Base-by-base conservation (phyloP, 495 filamentous ascomycete genomes). In the Cenococcum geophilum region DNA sequence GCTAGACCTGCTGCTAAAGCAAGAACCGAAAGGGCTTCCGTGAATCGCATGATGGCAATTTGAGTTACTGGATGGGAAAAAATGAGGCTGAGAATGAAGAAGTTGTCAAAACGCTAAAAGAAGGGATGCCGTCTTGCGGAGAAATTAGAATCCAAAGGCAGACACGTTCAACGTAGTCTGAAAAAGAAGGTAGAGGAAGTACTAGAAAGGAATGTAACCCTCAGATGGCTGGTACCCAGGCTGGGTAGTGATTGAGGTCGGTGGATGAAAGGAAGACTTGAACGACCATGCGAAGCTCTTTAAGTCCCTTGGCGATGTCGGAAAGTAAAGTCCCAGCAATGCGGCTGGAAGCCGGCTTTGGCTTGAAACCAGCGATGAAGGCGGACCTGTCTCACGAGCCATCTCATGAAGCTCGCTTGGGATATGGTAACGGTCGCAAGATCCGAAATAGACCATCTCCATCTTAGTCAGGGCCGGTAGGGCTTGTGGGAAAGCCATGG, bases 91-190 rank as follows among this genome's bases (percentile, higher is more conserved):
- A 51, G 37, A 52, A 65, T 36, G 58, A 40, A 50, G 32, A 57
- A 59, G 27, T 32, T 32, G 27, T 32, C 27, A 32, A 32, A 32
- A 32, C 27, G 6, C 27, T 32, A 32, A 68, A 66, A 54, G 66
- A 69, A 55, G 57, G 66, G 49, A 69, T 20, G 51, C 66, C 66
- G 63, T 20, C 66, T 69, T 34, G 66, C 66, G 66, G 66, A 55
- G 45, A 52, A 66, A 62, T 66, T 63, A 14, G 47, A 57, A 18
- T 42, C 58, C 54, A 69, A 52, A 69, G 21, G 56, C 60, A 69
- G 66, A 69, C 60, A 69, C 66, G 66, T 66, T 69, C 66, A 69
- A 69, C 66, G 66, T 69, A 32, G 47, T 59, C 66, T 61, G 55
- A 45, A 57, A 63, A 61, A 66, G 60, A 69, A 61, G 49, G 49